Evolutionary conservation across 2,329 filamentous ascomycete species (phyloP), one percentile per base, ranked within the genome.

Genomic region (Alternaria consortialis): DNA sequence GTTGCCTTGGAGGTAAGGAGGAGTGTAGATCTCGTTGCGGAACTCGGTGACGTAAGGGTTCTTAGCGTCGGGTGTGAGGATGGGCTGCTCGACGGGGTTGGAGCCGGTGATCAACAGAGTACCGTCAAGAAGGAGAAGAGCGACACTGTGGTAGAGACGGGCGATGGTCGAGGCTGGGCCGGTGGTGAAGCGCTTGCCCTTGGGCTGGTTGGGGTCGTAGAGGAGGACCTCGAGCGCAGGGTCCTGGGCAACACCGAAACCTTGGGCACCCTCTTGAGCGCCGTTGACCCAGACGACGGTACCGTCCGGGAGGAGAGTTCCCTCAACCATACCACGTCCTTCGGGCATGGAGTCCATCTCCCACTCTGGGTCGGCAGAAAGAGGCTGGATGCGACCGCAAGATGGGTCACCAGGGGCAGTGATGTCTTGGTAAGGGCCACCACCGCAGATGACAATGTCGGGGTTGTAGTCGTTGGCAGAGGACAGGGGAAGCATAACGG

Each of bases 251-350:
- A 88, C 77, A 36, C 83, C 85, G 73, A 88, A 89, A 15, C 87
- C 87, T 77, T 88, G 86, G 31, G 85, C 83, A 63, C 87, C 87
- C 60, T 79, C 76, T 61, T 84, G 84, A 67, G 82, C 85, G 58
- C 87, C 87, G 69, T 89, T 88, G 59, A 88, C 77, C 82, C 84
- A 88, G 53, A 97, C 74, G 40, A 87, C 81, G 2, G 84, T 88
- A 37, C 87, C 87, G 66, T 90, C 87, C 7, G 87, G 83, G 37
- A 89, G 82, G 11, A 88, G 79, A 37, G 84, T 83, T 31, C 84
- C 85, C 73, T 88, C 86, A 34, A 88, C 84, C 86, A 89, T 89
- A 48, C 82, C 83, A 61, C 86, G 84, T 29, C 84, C 85, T 70
- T 85, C 79, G 7, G 85, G 85, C 86, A 88, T 88, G 12, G 80